These are phyloP conservation scores for Metroxylon sagu DNA, from an alignment of 176 grass and related monocot genomes.

Conservation along the genomic window DNA sequence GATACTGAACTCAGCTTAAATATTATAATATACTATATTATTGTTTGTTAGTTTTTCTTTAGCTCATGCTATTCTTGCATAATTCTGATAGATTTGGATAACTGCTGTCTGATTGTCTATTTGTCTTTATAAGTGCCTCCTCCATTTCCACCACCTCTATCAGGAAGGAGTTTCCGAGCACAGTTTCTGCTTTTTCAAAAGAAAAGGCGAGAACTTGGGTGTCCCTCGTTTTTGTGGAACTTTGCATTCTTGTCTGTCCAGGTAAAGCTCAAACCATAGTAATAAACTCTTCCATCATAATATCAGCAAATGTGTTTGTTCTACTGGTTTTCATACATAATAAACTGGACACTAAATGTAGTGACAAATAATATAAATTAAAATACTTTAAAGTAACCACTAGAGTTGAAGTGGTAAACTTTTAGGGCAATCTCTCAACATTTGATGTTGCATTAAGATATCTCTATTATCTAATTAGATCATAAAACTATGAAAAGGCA, in stretches of 20 bases:
- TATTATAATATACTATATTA: too few species aligned
- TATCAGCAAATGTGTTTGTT: background rate
- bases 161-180: slow-evolving; percentile 46
- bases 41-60: too few species aligned
- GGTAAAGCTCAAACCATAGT: slow-evolving; percentile 31
- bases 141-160: slow-evolving; percentile 49
- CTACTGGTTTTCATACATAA: too few species aligned
- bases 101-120: slow-evolving; percentile 37
- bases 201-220: slow-evolving; percentile 70
- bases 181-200: slow-evolving; percentile 50
- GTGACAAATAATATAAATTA: background rate
- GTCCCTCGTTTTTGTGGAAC: slow-evolving; percentile 87
- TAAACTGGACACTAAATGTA: too few species aligned
- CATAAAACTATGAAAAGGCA: too few species aligned
- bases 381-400: background rate
- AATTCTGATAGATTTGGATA: background rate
- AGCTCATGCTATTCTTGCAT: too few species aligned
- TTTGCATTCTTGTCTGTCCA: slow-evolving; percentile 63
- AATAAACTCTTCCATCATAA: background rate
- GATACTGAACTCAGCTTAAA: too few species aligned
- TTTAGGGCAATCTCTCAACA: too few species aligned
- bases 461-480: too few species aligned
- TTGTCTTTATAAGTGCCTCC: slow-evolving; percentile 69
- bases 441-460: too few species aligned
- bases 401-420: background rate